phyloP scores from a whole-genome alignment of 139 green algal species.

The Dunaliella primolecta region DNA sequence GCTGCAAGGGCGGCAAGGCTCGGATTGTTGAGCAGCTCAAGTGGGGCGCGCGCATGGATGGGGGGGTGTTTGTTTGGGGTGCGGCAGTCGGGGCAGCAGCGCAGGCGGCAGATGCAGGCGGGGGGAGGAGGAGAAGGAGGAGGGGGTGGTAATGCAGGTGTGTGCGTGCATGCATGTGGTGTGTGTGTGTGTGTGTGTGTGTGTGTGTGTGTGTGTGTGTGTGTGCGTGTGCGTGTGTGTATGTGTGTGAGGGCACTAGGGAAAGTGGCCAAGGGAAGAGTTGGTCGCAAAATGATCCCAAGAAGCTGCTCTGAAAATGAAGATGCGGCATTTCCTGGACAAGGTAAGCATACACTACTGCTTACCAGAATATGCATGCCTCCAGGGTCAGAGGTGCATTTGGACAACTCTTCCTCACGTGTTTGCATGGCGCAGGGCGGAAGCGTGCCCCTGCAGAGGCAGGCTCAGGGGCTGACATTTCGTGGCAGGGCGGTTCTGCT shows the following conservation, averaged over 20 bases:
- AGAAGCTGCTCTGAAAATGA: no score
- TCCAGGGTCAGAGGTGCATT: no score
- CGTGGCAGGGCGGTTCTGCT: no score
- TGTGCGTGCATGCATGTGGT: neutral
- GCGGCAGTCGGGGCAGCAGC: neutral
- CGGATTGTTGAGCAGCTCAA: neutral
- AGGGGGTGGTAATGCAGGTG: neutral
- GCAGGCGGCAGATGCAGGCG: neutral
- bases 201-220: neutral
- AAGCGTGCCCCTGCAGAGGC: no score
- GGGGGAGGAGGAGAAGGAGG: neutral
- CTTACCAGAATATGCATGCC: no score
- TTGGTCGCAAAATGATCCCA: no score
- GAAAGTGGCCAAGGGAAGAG: neutral
- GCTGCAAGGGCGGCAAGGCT: neutral
- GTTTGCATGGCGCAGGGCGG: no score
- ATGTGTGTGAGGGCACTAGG: neutral
- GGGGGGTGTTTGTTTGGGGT: neutral
- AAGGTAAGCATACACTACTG: no score
- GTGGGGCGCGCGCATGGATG: neutral
- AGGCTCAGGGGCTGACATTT: no score
- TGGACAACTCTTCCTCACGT: no score
- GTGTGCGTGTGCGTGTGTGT: neutral
- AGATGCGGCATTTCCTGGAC: neutral
- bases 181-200: neutral